Conservation (phyloP, 306 rosid genomes). For the Glycine latifolia region DNA sequence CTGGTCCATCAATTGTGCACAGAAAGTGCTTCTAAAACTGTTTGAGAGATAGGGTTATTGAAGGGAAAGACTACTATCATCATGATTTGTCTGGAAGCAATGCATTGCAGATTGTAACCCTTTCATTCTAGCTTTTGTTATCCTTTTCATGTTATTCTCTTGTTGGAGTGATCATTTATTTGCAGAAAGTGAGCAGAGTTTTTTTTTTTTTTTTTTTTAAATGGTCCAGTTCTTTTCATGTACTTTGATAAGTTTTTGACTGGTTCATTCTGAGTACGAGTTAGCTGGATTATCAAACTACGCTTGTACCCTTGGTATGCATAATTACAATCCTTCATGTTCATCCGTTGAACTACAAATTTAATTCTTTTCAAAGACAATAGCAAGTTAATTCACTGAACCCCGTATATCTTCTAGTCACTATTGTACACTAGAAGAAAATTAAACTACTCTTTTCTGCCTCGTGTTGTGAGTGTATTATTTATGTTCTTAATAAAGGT, state of each 20-base stretch:
- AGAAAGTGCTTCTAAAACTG: slow-evolving; percentile 90
- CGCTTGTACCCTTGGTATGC: slow-evolving; percentile 35
- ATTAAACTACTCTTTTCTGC: background rate
- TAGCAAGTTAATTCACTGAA: background rate
- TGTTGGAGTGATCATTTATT: slow-evolving; percentile 64
- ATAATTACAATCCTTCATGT: slow-evolving; percentile 7
- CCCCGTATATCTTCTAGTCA: background rate
- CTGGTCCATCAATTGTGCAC: slow-evolving; percentile 98
- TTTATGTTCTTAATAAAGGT: background rate
- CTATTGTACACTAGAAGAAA: background rate
- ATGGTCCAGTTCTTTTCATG: slow-evolving; percentile 45
- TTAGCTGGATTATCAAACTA: slow-evolving; percentile 38
- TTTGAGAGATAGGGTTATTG: too few relatives aligned
- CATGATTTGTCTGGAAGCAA: slow-evolving; percentile 45
- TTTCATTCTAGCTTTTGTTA: slow-evolving; percentile 59
- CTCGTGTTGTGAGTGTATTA: background rate
- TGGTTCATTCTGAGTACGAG: slow-evolving; percentile 38
- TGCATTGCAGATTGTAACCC: slow-evolving; percentile 50
- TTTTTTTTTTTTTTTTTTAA: slow-evolving; percentile 35
- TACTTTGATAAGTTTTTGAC: slow-evolving; percentile 43
- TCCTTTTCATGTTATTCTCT: slow-evolving; percentile 54
- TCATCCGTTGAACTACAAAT: slow-evolving; percentile 18
- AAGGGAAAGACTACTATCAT: slow-evolving; percentile 1
- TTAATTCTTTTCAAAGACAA: background rate
- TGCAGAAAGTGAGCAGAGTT: slow-evolving; percentile 58